Base-by-base conservation (phyloP, 805 yeast genomes). In the Kregervanrija fluxuum region DNA sequence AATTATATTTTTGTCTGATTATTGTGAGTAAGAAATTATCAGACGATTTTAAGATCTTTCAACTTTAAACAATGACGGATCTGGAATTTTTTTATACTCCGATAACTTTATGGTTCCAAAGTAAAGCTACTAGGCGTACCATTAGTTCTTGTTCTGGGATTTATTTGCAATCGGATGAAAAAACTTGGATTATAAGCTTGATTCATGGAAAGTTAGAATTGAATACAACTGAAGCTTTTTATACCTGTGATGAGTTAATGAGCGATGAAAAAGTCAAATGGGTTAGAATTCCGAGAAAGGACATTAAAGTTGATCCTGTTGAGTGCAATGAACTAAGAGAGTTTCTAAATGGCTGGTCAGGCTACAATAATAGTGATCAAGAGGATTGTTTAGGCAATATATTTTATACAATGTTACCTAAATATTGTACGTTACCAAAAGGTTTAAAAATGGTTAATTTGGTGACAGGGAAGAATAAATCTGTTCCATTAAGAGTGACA, bases 381-480 rank as follows among this genome's bases (percentile, higher is more conserved):
- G 12, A 16, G 15, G 16, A 35, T 11, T 22, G 30, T 16, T 4
- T 33, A 31, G 35, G 35, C 4, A 8, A 33, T 5, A 33, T 33
- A n/a, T 33, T 33, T 38, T 32, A 43, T 41, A 9, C 37, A n/a
- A 14, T 39, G 12, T 30, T 37, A 13, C 46, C 45, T 11, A 12
- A 15, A 14, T 43, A 35, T 32, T 37, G 69, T 40, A 54, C 61
- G 36, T 62, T 67, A 13, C 45, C 59, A 13, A 74, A 69, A 46
- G 68, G 68, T 48, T 70, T 65, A 28, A 68, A 69, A 54, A 48
- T 33, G 62, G 35, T 38, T 51, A 0, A 44, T 46, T 35, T 32
- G 52, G 2, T 16, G 52, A 12, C 41, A 49, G 1, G 53, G 49
- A 2, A 44, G 42, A 37, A 11, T 13, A 34, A 3, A 2, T 15